Evolutionary conservation across 164 flowering plant species (phyloP).

Genomic region (Vitis vinifera): DNA sequence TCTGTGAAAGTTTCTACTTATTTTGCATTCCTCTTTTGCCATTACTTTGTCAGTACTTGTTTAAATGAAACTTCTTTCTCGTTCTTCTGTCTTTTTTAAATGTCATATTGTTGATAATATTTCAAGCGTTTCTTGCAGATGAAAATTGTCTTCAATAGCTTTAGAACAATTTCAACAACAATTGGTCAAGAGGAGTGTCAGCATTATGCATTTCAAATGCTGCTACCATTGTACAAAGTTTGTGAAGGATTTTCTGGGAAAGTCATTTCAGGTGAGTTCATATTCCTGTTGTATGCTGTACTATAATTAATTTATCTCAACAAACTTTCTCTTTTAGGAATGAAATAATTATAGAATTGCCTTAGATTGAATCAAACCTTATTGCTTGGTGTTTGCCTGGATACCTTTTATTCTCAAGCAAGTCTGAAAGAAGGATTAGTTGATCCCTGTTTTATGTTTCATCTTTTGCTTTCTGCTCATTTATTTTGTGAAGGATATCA

Average conservation of each 20-base stretch:
- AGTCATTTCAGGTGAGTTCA: conserved; percentile 62
- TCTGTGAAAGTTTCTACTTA: background rate
- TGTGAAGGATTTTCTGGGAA: conserved; percentile 90
- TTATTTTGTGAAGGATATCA: too few species aligned
- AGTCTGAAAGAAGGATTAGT: too few species aligned
- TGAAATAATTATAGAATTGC: too few species aligned
- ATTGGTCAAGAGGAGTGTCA: conserved; percentile 41
- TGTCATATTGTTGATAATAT: background rate
- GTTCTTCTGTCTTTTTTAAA: background rate
- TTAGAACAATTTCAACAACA: conserved; percentile 36
- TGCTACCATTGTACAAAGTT: conserved; percentile 79
- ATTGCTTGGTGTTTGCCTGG: too few species aligned
- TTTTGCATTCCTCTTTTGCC: background rate
- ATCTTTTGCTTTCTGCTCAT: too few species aligned
- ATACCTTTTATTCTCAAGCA: too few species aligned
- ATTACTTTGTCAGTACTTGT: background rate
- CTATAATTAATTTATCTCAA: too few species aligned
- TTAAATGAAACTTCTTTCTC: background rate
- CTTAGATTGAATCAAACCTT: too few species aligned
- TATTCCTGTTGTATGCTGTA: background rate
- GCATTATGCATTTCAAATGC: conserved; percentile 50
- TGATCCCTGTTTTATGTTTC: too few species aligned
- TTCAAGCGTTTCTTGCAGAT: conserved; percentile 46
- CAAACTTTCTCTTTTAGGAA: too few species aligned
- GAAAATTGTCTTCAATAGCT: conserved; percentile 63